Evolutionary conservation across 257 asterid species (phyloP), one percentile per base, ranked within the genome.

Genomic region (Thymus mandschuricus): DNA sequence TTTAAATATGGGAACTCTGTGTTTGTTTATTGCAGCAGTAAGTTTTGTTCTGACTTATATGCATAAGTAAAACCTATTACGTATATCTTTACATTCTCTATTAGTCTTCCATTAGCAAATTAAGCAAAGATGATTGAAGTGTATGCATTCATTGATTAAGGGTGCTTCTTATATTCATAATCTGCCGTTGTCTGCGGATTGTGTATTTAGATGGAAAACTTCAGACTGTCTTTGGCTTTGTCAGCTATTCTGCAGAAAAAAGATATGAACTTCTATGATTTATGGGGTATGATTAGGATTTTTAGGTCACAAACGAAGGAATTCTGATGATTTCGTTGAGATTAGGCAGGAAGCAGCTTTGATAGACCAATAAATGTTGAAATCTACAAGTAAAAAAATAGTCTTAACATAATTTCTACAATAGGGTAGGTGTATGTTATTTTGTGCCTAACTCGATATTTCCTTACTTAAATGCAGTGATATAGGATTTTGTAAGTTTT

Each of bases 301-400:
- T 28, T 38, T 50, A 46, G 49, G 60, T 48, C 31, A 49, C 63
- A 59, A 70, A 56, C 41, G 10, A 11, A 60, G 50, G 45, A 57
- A 7, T 21, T 1, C 28, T 40, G 4, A 52, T 11, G 60, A 61
- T 30, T 71, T 38, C 69, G 41, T 49, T 52, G 40, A 54, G 54
- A 50, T 35, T 35, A 35, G 40, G 3, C 40, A 4, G 40, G 5
- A 35, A 3, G 40, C 40, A 35, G 40, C 40, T 35, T 35, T 35
- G 5, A 35, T 6, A 1, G 4, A 34, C 4, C 40, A 35, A 35
- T 35, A 35, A 0, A 1, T 35, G 40, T 35, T 35, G 40, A 2
- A 35, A 35, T 35, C 5, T 35, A 21, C 45, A 15, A 52, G 35
- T 66, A 10, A 67, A 56, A 31, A 44, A 45, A 27, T 61, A 34